These are phyloP conservation scores for Pythium aristosporum DNA, from an alignment of 352 stramenopile species.

Conservation along the genomic window DNA sequence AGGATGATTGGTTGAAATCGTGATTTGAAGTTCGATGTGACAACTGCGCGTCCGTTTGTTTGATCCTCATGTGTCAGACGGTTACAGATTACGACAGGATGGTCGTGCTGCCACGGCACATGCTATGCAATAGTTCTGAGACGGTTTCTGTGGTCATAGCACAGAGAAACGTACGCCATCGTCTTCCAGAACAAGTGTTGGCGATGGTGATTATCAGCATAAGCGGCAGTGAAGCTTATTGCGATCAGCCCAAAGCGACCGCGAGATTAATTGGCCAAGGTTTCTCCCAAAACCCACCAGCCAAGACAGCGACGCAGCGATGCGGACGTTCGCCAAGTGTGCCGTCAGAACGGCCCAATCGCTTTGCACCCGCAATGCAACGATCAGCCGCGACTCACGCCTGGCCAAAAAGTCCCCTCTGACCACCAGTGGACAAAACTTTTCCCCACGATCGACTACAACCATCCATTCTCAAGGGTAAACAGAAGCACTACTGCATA, in stretches of 20 bases:
- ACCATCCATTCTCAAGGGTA: neutral
- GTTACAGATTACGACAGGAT: neutral
- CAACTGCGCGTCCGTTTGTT: conserved; percentile 1
- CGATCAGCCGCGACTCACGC: neutral
- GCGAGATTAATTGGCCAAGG: too few relatives aligned
- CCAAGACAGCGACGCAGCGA: too few relatives aligned
- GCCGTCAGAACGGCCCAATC: neutral
- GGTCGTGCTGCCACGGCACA: neutral
- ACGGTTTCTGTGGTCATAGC: conserved; percentile 4
- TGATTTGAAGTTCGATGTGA: conserved; percentile 6
- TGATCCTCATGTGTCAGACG: neutral
- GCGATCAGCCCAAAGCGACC: too few relatives aligned
- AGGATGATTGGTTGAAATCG: neutral
- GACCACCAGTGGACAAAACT: neutral
- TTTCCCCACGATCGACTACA: neutral
- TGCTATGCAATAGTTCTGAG: neutral
- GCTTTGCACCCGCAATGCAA: neutral
- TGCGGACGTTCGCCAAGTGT: too few relatives aligned
- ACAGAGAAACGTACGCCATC: neutral
- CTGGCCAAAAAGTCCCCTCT: neutral
- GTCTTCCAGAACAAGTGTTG: too few relatives aligned
- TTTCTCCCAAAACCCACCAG: too few relatives aligned
- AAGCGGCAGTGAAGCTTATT: neutral
- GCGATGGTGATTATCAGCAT: neutral
- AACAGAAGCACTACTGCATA: too few relatives aligned